Evolutionary conservation across 495 filamentous ascomycete species (phyloP).

Genomic region (Margaritispora aquatica): DNA sequence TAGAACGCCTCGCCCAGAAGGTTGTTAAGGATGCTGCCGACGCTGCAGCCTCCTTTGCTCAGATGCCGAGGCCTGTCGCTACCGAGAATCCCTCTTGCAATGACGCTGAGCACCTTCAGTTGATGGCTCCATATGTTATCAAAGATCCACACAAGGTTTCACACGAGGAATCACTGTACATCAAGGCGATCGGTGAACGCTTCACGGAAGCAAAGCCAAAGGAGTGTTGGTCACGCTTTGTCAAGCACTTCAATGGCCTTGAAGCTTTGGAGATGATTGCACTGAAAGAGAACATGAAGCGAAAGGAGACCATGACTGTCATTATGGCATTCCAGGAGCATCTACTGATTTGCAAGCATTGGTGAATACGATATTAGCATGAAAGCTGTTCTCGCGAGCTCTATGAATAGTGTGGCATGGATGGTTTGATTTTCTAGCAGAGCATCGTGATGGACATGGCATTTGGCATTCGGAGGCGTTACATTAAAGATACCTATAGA

Average conservation of each 20-base stretch:
- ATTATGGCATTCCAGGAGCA: constrained; percentile 55
- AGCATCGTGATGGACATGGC: too few relatives aligned
- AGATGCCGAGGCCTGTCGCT: constrained; percentile 33
- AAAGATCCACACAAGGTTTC: constrained; percentile 49
- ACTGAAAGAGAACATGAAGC: constrained; percentile 73
- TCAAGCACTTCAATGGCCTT: constrained; percentile 83
- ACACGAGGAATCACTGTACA: constrained; percentile 62
- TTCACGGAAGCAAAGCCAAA: constrained; percentile 36
- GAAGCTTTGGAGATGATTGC: constrained; percentile 84
- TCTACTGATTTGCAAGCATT: constrained; percentile 48
- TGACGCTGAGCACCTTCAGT: constrained; percentile 37
- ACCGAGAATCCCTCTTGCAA: constrained; percentile 44
- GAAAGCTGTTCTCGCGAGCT: too few relatives aligned
- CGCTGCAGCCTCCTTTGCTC: constrained; percentile 39
- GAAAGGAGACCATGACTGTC: constrained; percentile 71
- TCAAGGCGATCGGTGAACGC: constrained; percentile 61
- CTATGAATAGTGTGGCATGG: too few relatives aligned
- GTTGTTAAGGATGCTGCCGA: constrained; percentile 39
- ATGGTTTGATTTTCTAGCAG: too few relatives aligned
- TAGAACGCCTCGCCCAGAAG: constrained; percentile 42
- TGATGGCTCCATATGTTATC: constrained; percentile 43
- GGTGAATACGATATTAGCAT: too few relatives aligned
- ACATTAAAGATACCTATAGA: too few relatives aligned
- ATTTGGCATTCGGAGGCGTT: too few relatives aligned
- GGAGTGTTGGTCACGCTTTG: constrained; percentile 46